A percentile compares a stretch with the other conserved stretches of the same genome.
Conservation (phyloP, 2,329 filamentous ascomycete genomes). For the Stylonectria norvegica region DNA sequence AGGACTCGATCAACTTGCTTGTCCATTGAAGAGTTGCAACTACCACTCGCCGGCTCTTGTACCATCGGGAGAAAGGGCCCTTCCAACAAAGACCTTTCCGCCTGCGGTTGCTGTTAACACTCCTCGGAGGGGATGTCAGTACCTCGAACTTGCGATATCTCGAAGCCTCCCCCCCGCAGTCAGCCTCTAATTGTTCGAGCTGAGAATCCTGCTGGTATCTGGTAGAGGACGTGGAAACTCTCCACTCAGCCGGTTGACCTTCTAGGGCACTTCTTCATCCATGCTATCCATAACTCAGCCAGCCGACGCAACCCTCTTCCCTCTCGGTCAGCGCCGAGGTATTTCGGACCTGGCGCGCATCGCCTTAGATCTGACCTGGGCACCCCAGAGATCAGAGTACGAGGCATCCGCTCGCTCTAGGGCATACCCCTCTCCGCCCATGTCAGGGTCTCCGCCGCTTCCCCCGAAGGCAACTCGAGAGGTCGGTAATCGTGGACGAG, state of each 20-base stretch:
- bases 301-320: constrained; percentile 41
- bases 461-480: constrained; percentile 58
- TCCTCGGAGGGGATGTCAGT: constrained; percentile 6
- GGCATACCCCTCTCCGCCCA: constrained; percentile 70
- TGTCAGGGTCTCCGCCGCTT: constrained; percentile 65
- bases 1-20: constrained; percentile 6
- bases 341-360: constrained; percentile 52
- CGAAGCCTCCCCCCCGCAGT: neutral
- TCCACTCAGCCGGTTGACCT: too few relatives aligned
- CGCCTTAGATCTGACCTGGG: constrained; percentile 44
- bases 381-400: constrained; percentile 48
- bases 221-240: too few relatives aligned
- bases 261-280: constrained; percentile 16
- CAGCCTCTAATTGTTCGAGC: too few relatives aligned
- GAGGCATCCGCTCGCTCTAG: constrained; percentile 54
- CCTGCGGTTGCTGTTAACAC: constrained; percentile 3
- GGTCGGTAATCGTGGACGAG: constrained; percentile 52
- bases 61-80: neutral
- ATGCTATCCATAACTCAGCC: constrained; percentile 51
- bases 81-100: constrained; percentile 1
- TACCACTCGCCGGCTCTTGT: too few relatives aligned
- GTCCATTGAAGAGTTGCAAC: too few relatives aligned
- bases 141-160: constrained; percentile 6
- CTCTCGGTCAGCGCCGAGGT: constrained; percentile 58
- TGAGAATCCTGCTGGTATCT: too few relatives aligned